Conservation (phyloP, 2,329 filamentous ascomycete genomes). For the Hymenoscyphus infarciens region DNA sequence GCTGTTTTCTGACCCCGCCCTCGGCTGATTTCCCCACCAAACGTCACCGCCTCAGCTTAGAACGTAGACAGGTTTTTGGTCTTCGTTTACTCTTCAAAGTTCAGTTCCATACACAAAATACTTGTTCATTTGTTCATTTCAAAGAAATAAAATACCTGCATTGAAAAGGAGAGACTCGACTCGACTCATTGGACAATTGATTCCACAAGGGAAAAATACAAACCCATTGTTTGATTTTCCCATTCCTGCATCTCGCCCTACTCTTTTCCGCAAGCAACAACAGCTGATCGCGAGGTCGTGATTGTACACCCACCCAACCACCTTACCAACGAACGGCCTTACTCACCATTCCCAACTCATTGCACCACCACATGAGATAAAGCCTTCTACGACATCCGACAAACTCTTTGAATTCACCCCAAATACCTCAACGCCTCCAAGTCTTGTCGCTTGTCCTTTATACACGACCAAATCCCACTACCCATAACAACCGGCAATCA, state of each 20-base stretch:
- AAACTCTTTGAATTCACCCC: not conserved
- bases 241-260: no score
- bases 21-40: not conserved
- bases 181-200: not conserved
- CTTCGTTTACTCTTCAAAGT: not conserved
- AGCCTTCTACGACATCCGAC: not conserved
- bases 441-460: no score
- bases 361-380: not conserved
- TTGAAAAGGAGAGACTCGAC: not conserved
- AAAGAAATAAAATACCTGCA: constrained; percentile 2
- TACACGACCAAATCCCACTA: not conserved
- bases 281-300: not conserved
- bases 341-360: not conserved
- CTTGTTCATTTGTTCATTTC: no score
- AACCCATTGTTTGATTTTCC: not conserved
- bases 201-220: not conserved
- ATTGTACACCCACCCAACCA: not conserved
- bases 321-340: no score
- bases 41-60: not conserved
- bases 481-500: not conserved
- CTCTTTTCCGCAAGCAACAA: constrained; percentile 4
- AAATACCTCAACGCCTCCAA: not conserved
- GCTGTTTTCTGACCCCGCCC: not conserved
- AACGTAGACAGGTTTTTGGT: no score
- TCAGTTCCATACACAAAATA: not conserved